Conservation (phyloP, 257 asterid genomes). For the Penstemon newberryi region DNA sequence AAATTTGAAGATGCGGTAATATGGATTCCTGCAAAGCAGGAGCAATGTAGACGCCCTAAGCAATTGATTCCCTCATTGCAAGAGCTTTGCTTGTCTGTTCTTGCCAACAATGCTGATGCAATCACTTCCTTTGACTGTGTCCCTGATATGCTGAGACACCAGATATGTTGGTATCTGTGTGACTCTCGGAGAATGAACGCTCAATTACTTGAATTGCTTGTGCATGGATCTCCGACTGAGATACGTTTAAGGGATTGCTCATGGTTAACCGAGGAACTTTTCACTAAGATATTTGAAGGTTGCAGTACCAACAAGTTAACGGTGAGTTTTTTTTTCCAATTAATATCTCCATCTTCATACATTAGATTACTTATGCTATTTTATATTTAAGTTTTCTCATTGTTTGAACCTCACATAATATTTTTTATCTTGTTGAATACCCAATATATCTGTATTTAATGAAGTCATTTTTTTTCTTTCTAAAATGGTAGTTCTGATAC, state of each 20-base stretch:
- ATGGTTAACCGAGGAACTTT: conserved; percentile 78
- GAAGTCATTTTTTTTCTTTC: not conserved
- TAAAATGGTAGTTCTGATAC: not conserved
- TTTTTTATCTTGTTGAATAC: not conserved
- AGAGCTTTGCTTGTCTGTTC: conserved; percentile 65
- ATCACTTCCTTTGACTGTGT: conserved; percentile 74
- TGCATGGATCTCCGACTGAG: conserved; percentile 75
- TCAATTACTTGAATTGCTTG: conserved; percentile 67
- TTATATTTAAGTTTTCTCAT: not conserved
- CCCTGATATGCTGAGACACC: conserved; percentile 78
- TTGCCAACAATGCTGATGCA: conserved; percentile 75
- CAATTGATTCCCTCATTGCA: conserved; percentile 55
- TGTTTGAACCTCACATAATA: conserved; percentile 18
- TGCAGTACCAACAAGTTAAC: conserved; percentile 55
- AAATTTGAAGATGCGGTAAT: conserved; percentile 40
- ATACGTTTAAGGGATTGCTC: conserved; percentile 81
- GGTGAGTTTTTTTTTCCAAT: conserved; percentile 39
- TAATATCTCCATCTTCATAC: conserved; percentile 6
- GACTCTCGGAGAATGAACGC: conserved; percentile 61
- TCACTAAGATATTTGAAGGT: conserved; percentile 54
- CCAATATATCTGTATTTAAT: conserved; percentile 1
- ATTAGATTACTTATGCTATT: conserved; percentile 12
- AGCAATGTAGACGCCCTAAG: conserved; percentile 38
- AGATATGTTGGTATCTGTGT: conserved; percentile 70
- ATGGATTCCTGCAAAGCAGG: conserved; percentile 64